These are phyloP conservation scores for Claviceps fusiformis DNA, from an alignment of 2,329 filamentous ascomycete species.

Conservation along the genomic window DNA sequence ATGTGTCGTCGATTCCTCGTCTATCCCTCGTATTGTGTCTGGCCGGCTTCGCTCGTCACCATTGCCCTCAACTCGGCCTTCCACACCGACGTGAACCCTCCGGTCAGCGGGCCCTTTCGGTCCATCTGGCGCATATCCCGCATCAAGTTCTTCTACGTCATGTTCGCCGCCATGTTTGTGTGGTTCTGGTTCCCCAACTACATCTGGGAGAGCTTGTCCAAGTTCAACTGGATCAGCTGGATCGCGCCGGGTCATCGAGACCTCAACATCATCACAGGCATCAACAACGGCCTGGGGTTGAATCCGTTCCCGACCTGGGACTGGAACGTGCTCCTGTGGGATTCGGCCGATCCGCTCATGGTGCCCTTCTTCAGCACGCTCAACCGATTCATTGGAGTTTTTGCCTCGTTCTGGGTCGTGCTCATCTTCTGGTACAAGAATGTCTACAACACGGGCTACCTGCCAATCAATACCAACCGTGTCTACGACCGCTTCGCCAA, in stretches of 20 bases:
- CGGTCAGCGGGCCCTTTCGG: conserved; percentile 28
- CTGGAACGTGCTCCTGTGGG: conserved; percentile 33
- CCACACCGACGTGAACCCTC: conserved; percentile 29
- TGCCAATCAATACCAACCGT: conserved; percentile 38
- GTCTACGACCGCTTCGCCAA: conserved; percentile 35
- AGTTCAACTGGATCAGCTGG: conserved; percentile 45
- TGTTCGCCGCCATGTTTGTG: conserved; percentile 39
- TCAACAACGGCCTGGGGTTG: conserved; percentile 30
- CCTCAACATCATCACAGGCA: conserved; percentile 28
- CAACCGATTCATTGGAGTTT: conserved; percentile 46
- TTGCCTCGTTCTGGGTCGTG: conserved; percentile 40
- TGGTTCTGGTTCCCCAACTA: conserved; percentile 47
- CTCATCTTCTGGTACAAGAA: conserved; percentile 45
- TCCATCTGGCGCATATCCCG: conserved; percentile 33
- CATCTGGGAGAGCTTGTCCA: conserved; percentile 35
- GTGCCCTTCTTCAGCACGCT: conserved; percentile 44
- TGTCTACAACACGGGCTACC: conserved; percentile 41
- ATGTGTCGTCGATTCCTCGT: conserved; percentile 39
- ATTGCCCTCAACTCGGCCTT: conserved; percentile 41
- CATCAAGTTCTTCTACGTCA: conserved; percentile 36
- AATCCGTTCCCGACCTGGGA: conserved; percentile 34
- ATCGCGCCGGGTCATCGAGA: conserved; percentile 33
- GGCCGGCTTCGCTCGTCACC: conserved; percentile 42
- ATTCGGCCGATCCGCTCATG: conserved; percentile 31
- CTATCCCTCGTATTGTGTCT: conserved; percentile 41